A percentile compares a stretch with the other conserved stretches of the same genome.
Conservation (phyloP, 345 rosid species). For the Rhodamnia rubescens region DNA sequence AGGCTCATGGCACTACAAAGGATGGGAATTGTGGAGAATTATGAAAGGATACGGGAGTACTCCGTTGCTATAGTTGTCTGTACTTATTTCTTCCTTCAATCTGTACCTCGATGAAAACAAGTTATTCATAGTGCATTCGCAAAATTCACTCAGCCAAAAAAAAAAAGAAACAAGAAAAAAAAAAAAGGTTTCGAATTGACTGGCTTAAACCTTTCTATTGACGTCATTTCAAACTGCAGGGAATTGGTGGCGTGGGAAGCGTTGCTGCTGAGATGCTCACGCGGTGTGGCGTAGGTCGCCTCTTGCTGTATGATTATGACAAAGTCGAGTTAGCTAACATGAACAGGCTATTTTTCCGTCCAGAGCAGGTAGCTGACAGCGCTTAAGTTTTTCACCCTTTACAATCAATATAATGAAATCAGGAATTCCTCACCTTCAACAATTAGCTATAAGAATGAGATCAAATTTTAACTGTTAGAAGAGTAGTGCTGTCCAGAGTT, state of each 20-base stretch:
- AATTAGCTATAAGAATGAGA: not conserved
- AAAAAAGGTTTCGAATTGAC: not conserved
- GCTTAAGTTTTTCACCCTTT: not conserved
- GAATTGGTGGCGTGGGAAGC: slow-evolving; percentile 97
- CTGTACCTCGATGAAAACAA: not conserved
- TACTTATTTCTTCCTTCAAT: slow-evolving; percentile 24
- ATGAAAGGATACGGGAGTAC: slow-evolving; percentile 77
- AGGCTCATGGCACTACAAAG: slow-evolving; percentile 99
- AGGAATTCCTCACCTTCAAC: not conserved
- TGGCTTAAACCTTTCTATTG: not conserved
- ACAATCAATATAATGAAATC: not conserved
- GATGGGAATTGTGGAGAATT: slow-evolving; percentile 90
- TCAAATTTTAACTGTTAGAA: not conserved
- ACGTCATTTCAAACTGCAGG: slow-evolving; percentile 30
- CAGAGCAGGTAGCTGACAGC: slow-evolving; percentile 61
- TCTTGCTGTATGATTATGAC: slow-evolving; percentile 92
- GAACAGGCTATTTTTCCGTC: slow-evolving; percentile 92
- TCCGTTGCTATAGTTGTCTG: slow-evolving; percentile 96
- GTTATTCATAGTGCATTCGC: not conserved
- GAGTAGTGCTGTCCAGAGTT: not conserved
- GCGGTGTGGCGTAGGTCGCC: slow-evolving; percentile 94
- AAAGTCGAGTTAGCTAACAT: slow-evolving; percentile 94
- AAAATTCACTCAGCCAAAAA: not conserved
- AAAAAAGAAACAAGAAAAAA: not conserved
- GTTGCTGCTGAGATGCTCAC: slow-evolving; percentile 99